phyloP scores from a whole-genome alignment of 2,329 filamentous ascomycete genomes.

The Pseudogymnoascus sp. region DNA sequence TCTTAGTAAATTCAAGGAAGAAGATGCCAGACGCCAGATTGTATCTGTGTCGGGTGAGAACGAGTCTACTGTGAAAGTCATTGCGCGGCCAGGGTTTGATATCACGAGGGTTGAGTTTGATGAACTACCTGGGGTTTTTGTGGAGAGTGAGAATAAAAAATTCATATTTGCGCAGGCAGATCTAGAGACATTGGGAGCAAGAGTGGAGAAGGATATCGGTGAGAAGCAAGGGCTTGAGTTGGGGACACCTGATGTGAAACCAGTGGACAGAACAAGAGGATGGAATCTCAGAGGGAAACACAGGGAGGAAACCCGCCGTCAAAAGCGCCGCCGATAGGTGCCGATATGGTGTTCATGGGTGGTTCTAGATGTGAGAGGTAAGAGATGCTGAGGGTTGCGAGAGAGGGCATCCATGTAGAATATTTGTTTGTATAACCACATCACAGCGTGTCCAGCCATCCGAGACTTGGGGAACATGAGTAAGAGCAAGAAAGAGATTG shows the following conservation, averaged over 20 bases:
- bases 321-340: too few relatives aligned
- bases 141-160: background rate
- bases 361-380: background rate
- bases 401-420: background rate
- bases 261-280: background rate
- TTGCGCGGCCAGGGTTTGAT: background rate
- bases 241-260: background rate
- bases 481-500: too few relatives aligned
- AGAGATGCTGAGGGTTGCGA: too few relatives aligned
- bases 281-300: background rate
- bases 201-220: background rate
- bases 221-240: background rate
- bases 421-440: constrained; percentile 1
- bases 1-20: background rate
- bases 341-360: background rate
- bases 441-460: background rate
- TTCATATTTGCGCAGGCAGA: background rate
- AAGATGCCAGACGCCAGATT: background rate
- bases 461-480: background rate
- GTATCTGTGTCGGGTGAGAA: background rate
- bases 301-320: background rate
- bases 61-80: background rate
- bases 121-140: background rate
- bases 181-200: background rate
- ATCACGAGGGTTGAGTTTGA: background rate